Evolutionary conservation across 208 protist genomes (phyloP), one percentile per base, ranked within the genome.

Genomic region (Leishmania guyanensis): DNA sequence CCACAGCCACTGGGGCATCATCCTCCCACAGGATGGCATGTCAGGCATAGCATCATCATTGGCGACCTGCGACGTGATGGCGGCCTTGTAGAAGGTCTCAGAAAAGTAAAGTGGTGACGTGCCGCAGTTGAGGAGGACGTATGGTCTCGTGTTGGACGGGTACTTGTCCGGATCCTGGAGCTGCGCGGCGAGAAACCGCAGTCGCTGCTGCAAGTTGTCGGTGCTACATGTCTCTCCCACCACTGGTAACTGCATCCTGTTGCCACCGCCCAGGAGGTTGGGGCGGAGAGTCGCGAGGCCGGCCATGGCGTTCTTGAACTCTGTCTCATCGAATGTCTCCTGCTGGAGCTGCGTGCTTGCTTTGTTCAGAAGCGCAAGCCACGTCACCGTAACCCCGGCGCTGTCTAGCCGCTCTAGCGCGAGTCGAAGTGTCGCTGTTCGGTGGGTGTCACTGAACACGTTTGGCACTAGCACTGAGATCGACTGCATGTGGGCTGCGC

Each of bases 41-140:
- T 83, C 76, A 6, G 29, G 33, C 53, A 46, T 36, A 22, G 78
- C 79, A 2, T 53, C 72, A 33, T 43, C 29, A 26, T 80, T 60
- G 36, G 22, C 26, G 22, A 29, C 64, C 53, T 54, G 6, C 33
- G 62, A 76, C 29, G 14, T 62, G 50, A 16, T 60, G 26, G 33
- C 60, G 33, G 43, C 39, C 48, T 70, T 75, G 71, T 86, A 78
- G 16, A 80, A 73, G 14, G 77, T 62, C 74, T 86, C 83, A 48
- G 71, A 80, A 51, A 89, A 92, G 79, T 88, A 89, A 14, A 94
- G 71, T 65, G 87, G 83, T 8, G 78, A 76, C 16, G 87, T 71
- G 39, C 89, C 82, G 69, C 87, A 91, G 82, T 91, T 91, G 14
- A 86, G 80, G 26, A 91, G 78, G 12, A 88, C 81, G 50, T 88